Percentiles rank a stretch among this genome's conserved stretches.
Conservation (phyloP, 2,329 filamentous ascomycete species). For the Hymenoscyphus linearis region DNA sequence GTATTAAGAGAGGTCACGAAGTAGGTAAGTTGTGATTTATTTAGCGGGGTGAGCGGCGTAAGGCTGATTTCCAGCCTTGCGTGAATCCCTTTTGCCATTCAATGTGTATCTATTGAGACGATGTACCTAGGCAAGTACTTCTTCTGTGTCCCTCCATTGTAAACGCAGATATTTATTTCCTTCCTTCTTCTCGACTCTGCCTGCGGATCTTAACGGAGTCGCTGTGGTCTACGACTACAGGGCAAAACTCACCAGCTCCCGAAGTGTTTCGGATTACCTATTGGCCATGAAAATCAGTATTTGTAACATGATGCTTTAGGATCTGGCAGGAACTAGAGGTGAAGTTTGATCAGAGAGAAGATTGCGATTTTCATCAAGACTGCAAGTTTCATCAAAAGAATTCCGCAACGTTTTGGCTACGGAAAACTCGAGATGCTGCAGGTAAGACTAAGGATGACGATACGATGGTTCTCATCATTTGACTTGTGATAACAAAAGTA, state of each 20-base stretch:
- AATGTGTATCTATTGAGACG: background rate
- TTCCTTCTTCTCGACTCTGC: too few species aligned
- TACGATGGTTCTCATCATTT: slow-evolving; percentile 80
- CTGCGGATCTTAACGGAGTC: background rate
- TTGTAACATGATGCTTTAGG: background rate
- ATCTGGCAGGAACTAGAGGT: background rate
- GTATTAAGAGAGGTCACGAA: background rate
- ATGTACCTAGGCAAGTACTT: background rate
- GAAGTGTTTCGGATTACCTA: background rate
- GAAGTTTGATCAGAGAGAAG: slow-evolving; percentile 44
- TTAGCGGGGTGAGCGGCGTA: slow-evolving; percentile 7
- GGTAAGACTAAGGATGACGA: slow-evolving; percentile 95
- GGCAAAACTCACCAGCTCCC: background rate
- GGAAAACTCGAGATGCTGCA: slow-evolving; percentile 29
- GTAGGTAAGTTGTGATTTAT: background rate
- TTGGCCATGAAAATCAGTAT: background rate
- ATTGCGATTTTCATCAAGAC: slow-evolving; percentile 45
- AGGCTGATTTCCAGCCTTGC: slow-evolving; percentile 24
- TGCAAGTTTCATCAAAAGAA: slow-evolving; percentile 8
- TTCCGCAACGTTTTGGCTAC: slow-evolving; percentile 19
- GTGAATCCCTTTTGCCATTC: background rate
- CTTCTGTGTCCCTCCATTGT: too few species aligned
- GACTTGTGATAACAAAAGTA: slow-evolving; percentile 11
- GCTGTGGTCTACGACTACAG: background rate
- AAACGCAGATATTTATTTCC: too few species aligned